A percentile compares a stretch with the other conserved stretches of the same genome.
phyloP scores from a whole-genome alignment of 2,329 filamentous ascomycete genomes.

The Zasmidium angulare region DNA sequence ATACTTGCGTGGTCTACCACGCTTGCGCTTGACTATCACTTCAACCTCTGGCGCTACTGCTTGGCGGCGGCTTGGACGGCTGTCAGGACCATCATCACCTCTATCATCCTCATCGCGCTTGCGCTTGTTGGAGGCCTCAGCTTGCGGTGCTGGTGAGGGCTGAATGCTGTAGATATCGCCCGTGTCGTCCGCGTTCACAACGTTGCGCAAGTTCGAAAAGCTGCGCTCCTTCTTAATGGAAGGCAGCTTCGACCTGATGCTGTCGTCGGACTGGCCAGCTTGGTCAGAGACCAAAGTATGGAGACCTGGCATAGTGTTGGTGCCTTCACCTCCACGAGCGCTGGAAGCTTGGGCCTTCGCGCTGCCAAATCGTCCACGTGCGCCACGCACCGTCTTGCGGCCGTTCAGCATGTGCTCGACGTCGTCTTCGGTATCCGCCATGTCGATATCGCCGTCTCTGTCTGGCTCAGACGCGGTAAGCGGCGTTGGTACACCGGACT shows the following conservation, averaged over 20 bases:
- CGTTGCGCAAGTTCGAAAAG: constrained; percentile 28
- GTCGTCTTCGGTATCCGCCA: constrained; percentile 6
- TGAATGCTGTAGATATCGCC: too few species aligned
- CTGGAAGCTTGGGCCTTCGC: not conserved
- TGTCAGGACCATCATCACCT: too few species aligned
- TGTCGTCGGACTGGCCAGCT: not conserved
- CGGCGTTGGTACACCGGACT: not conserved
- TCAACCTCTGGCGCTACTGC: not conserved
- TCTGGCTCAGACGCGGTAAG: not conserved
- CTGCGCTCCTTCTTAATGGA: constrained; percentile 29
- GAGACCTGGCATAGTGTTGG: not conserved
- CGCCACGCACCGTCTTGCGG: constrained; percentile 13
- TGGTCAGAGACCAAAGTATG: not conserved
- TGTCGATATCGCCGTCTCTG: not conserved
- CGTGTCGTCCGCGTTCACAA: constrained; percentile 22
- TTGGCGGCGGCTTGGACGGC: too few species aligned
- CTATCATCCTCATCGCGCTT: too few species aligned
- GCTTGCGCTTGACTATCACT: constrained; percentile 18
- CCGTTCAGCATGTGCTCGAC: constrained; percentile 13
- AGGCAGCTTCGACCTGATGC: constrained; percentile 18
- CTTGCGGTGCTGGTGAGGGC: constrained; percentile 20
- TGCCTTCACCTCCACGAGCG: not conserved
- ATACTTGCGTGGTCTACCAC: constrained; percentile 25
- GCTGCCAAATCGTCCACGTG: constrained; percentile 16
- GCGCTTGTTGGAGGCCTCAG: not conserved